Evolutionary conservation across 2,329 filamentous ascomycete genomes (phyloP), one percentile per base, ranked within the genome.

Genomic region (Colletotrichum coccodes): DNA sequence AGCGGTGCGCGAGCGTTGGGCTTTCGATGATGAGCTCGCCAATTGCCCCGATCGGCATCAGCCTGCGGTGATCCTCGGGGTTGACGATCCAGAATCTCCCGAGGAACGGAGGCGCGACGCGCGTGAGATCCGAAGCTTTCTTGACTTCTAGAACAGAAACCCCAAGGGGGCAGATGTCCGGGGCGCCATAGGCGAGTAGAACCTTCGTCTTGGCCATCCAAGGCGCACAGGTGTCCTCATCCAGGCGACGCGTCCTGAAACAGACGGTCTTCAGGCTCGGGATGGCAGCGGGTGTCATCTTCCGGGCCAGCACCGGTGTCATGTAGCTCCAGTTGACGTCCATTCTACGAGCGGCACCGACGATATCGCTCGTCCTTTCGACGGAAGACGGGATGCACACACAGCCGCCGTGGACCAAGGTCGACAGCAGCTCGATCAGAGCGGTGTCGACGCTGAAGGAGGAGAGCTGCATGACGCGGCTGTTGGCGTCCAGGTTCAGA

Each of bases 1-100:
- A 80, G 5, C 77, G 77, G 68, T 82, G 80, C 3, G 81, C 81
- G 7, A 85, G 73, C 0, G 81, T 87, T 0, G 86, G 86, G 0
- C 88, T 88, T 72, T 90, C 88, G 38, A 91, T 85, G 4, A 90
- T 82, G 2, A 91, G 79, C 73, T 91, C 89, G 0, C 87, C 87
- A 1, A 88, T 78, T 0, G 85, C 82, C 1, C 88, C 88, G 14
- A 87, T 76, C 0, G 86, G 87, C 78, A 87, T 82, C 42, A 87
- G 79, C 38, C 81, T 83, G 70, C 82, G 82, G 34, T 81, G 80
- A 60, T 88, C 83, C 4, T 87, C 82, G 0, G 84, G 82, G 56
- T 85, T 85, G n/a, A 87, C 83, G 16, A 88, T 81, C 81, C 86
- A 84, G 56, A 86, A 85, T 11, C 81, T 82, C 4, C 86, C 85